These are phyloP conservation scores for Hsuehochloa calcarea DNA, from an alignment of 176 grass and related monocot genomes.

Conservation along the genomic window DNA sequence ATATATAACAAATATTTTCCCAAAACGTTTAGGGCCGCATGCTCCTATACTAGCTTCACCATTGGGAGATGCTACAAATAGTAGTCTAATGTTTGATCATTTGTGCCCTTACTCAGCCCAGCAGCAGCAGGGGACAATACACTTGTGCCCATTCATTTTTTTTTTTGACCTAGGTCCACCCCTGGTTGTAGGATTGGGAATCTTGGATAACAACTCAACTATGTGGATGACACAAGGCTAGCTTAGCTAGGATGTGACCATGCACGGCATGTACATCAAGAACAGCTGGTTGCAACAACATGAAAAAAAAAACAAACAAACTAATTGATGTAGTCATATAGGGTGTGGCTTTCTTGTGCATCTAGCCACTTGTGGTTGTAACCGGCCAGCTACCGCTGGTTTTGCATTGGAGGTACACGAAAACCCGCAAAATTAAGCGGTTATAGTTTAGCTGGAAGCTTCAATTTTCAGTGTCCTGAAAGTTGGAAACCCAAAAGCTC, in stretches of 20 bases:
- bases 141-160: too few relatives aligned
- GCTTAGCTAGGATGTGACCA: neutral
- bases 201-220: neutral
- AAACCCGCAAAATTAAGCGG: neutral
- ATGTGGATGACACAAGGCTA: neutral
- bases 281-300: constrained; percentile 16
- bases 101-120: too few relatives aligned
- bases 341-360: neutral
- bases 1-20: too few relatives aligned
- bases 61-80: neutral
- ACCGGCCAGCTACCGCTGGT: neutral
- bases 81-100: too few relatives aligned
- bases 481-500: neutral
- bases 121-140: too few relatives aligned
- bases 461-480: neutral
- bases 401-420: neutral
- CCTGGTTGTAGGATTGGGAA: neutral
- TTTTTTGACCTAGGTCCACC: too few relatives aligned
- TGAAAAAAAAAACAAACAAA: neutral
- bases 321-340: neutral
- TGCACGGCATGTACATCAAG: neutral
- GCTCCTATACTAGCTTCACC: too few relatives aligned
- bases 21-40: too few relatives aligned
- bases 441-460: neutral
- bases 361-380: neutral